Evolutionary conservation across 169 alveolate genomes (phyloP).

Genomic region (Cryptosporidium viatorum): DNA sequence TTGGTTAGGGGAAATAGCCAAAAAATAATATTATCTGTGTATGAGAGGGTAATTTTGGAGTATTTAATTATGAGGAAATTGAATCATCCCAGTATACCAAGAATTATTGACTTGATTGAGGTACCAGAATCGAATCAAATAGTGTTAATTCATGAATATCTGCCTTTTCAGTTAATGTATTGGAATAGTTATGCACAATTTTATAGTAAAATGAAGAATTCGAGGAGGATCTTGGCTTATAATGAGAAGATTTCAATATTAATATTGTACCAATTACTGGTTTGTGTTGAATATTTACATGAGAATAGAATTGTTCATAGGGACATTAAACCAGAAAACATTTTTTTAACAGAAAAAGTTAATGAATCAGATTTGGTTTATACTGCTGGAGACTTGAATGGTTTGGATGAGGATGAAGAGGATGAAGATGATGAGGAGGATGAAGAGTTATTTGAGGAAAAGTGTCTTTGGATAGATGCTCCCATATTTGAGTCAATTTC

Average conservation of each 20-base stretch:
- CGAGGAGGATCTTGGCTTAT: constrained; percentile 2
- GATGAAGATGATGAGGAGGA: background rate
- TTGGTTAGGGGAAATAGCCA: background rate
- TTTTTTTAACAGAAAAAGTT: constrained; percentile 9
- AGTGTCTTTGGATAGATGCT: constrained; percentile 41
- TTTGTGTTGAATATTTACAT: constrained; percentile 52
- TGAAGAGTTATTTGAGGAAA: constrained; percentile 40
- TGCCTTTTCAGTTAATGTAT: constrained; percentile 35
- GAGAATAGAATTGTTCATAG: constrained; percentile 10
- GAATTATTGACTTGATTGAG: constrained; percentile 27
- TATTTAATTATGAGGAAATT: constrained; percentile 28
- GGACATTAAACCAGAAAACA: constrained; percentile 70
- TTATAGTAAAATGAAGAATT: background rate
- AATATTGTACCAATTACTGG: constrained; percentile 28
- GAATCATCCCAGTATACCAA: constrained; percentile 30
- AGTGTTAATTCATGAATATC: constrained; percentile 49
- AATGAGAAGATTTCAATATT: constrained; percentile 9
- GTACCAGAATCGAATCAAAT: constrained; percentile 54
- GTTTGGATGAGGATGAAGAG: constrained; percentile 5
- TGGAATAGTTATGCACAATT: background rate
- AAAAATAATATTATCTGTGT: constrained; percentile 23
- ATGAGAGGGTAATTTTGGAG: constrained; percentile 37
- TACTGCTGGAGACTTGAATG: background rate
- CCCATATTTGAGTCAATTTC: constrained; percentile 38
- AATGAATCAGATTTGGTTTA: constrained; percentile 1